phyloP scores from a whole-genome alignment of 495 filamentous ascomycete genomes.

The Diplogelasinospora grovesii region DNA sequence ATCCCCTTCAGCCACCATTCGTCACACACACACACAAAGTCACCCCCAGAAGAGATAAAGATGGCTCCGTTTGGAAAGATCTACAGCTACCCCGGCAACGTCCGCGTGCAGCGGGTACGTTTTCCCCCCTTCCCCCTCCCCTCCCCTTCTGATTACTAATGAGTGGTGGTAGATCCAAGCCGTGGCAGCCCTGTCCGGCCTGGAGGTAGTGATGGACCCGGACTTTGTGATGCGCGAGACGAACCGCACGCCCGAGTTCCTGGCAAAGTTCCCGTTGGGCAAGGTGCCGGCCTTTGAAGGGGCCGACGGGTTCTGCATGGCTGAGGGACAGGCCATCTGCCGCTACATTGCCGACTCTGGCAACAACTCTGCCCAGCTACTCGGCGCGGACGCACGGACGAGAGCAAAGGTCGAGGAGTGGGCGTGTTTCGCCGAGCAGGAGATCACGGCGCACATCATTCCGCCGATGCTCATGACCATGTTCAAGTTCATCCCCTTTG shows the following conservation, averaged over 20 bases:
- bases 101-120: slow-evolving; percentile 44
- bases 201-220: slow-evolving; percentile 33
- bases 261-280: slow-evolving; percentile 56
- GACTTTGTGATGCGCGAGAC: slow-evolving; percentile 37
- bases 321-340: slow-evolving; percentile 53
- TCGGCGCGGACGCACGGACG: slow-evolving; percentile 40
- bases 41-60: too few relatives aligned
- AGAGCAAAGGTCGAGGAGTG: slow-evolving; percentile 47
- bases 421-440: slow-evolving; percentile 41
- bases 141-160: neutral
- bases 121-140: neutral
- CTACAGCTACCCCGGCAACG: slow-evolving; percentile 40
- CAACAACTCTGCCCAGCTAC: slow-evolving; percentile 43
- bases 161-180: slow-evolving; percentile 36
- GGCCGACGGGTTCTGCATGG: slow-evolving; percentile 44
- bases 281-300: slow-evolving; percentile 53
- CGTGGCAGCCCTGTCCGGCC: slow-evolving; percentile 46
- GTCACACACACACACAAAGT: too few relatives aligned
- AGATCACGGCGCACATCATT: slow-evolving; percentile 31
- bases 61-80: slow-evolving; percentile 53
- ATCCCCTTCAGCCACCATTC: too few relatives aligned
- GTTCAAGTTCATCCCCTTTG: slow-evolving; percentile 30
- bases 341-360: slow-evolving; percentile 49
- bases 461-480: slow-evolving; percentile 27
- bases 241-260: slow-evolving; percentile 46